phyloP scores from a whole-genome alignment of 2,329 filamentous ascomycete species.

The Chaetomium strumarium region DNA sequence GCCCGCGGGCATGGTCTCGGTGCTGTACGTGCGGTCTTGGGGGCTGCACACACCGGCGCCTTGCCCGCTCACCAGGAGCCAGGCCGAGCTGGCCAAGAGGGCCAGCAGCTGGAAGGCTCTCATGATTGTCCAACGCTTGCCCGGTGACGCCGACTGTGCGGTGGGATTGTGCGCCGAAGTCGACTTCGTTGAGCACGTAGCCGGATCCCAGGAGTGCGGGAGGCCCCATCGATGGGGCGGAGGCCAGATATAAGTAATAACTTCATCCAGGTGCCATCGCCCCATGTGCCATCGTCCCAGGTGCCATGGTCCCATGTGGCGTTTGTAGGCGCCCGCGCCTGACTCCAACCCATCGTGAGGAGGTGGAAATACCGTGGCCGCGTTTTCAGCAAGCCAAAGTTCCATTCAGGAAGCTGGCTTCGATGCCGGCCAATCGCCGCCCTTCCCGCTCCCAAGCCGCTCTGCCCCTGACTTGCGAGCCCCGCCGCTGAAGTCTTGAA shows the following conservation, averaged over 20 bases:
- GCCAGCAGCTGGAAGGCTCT: slow-evolving; percentile 8
- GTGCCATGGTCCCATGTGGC: neutral
- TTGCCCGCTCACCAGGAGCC: slow-evolving; percentile 7
- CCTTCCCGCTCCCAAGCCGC: neutral
- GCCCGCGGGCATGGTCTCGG: slow-evolving; percentile 10
- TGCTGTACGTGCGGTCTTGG: slow-evolving; percentile 19
- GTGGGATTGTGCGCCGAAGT: neutral
- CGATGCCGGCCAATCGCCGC: neutral
- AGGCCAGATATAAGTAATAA: slow-evolving; percentile 1
- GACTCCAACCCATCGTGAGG: slow-evolving; percentile 2
- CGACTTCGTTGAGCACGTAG: no score
- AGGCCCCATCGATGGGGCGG: neutral
- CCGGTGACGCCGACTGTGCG: no score
- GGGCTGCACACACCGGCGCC: slow-evolving; percentile 8
- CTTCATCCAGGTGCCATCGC: neutral
- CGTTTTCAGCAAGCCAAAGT: neutral
- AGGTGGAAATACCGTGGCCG: neutral
- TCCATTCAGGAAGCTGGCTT: slow-evolving; percentile 7
- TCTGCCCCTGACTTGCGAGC: neutral
- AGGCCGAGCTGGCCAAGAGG: slow-evolving; percentile 13
- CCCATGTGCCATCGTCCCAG: neutral
- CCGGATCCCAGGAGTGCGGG: neutral
- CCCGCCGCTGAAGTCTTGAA: neutral
- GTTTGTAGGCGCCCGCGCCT: neutral
- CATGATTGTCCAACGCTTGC: slow-evolving; percentile 1